Evolutionary conservation across 352 stramenopile genomes (phyloP).

Genomic region (Achlya hypogyna): DNA sequence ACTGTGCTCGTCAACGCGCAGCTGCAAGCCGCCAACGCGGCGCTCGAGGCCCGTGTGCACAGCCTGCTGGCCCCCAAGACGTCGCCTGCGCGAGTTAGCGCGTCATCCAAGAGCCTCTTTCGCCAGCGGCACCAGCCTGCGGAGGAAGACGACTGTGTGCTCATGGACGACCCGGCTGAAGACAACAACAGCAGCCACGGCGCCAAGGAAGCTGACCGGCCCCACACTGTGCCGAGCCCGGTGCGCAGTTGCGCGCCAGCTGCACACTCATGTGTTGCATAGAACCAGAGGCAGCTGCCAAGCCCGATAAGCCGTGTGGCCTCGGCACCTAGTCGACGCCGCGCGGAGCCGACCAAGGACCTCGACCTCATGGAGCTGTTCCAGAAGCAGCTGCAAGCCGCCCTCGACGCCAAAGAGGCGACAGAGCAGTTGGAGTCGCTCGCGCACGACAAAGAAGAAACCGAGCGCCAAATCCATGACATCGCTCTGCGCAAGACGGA

Average conservation of each 20-base stretch:
- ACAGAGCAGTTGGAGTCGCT: slow-evolving; percentile 49
- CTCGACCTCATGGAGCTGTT: slow-evolving; percentile 7
- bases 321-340: background rate
- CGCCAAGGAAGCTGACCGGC: slow-evolving; percentile 31
- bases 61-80: background rate
- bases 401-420: slow-evolving; percentile 45
- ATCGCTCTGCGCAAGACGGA: slow-evolving; percentile 44
- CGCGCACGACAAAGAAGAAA: slow-evolving; percentile 54
- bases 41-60: background rate
- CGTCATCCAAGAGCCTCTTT: background rate
- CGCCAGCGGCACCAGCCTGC: slow-evolving; percentile 15
- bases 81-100: background rate
- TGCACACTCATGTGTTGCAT: background rate
- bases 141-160: slow-evolving; percentile 48
- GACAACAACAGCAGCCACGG: background rate
- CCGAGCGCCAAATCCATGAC: slow-evolving; percentile 47
- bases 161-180: slow-evolving; percentile 30
- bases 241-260: background rate
- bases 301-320: background rate
- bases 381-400: slow-evolving; percentile 9
- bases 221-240: background rate
- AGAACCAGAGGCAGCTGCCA: background rate
- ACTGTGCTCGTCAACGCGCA: slow-evolving; percentile 59
- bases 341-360: too few relatives aligned
- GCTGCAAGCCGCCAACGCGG: slow-evolving; percentile 7